Percentiles rank a stretch among this genome's conserved stretches.
These are phyloP conservation scores for Ramaria sp. DNA, from an alignment of 768 basidiomycete genomes.

Conservation along the genomic window DNA sequence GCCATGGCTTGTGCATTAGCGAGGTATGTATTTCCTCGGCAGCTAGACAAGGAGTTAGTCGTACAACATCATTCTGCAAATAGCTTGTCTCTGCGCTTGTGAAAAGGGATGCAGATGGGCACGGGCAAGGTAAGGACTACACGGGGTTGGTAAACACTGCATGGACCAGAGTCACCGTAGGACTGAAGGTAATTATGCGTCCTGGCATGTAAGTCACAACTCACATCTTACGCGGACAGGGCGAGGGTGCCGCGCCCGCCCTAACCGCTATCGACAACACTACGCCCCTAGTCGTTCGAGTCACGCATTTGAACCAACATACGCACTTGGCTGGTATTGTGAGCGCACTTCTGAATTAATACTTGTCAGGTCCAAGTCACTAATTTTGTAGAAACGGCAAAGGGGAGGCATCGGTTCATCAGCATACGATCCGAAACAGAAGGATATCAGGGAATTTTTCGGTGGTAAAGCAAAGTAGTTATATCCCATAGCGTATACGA, in stretches of 20 bases:
- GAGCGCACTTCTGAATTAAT: constrained; percentile 19
- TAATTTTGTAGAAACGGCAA: constrained; percentile 41
- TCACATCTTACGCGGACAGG: background rate
- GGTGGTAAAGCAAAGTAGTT: constrained; percentile 16
- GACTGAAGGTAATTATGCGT: constrained; percentile 30
- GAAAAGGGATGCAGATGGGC: constrained; percentile 25
- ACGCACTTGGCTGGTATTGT: constrained; percentile 50
- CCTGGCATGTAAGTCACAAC: background rate
- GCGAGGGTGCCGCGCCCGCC: background rate
- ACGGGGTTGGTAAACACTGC: constrained; percentile 56
- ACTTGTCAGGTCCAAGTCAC: background rate
- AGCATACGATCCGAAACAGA: constrained; percentile 64
- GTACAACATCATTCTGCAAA: background rate
- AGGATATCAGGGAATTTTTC: constrained; percentile 68
- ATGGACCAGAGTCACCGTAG: constrained; percentile 48
- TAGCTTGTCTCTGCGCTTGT: constrained; percentile 39
- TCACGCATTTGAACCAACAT: constrained; percentile 43
- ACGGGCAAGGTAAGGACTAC: constrained; percentile 24
- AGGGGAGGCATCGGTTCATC: constrained; percentile 64
- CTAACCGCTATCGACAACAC: background rate
- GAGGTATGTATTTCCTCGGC: constrained; percentile 20
- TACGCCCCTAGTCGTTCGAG: constrained; percentile 28
- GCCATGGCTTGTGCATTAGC: constrained; percentile 63
- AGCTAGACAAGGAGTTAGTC: background rate
- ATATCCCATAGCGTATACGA: too few relatives aligned